These are phyloP conservation scores for Solanum gracilifrons DNA, from an alignment of 257 asterid genomes.

Conservation along the genomic window DNA sequence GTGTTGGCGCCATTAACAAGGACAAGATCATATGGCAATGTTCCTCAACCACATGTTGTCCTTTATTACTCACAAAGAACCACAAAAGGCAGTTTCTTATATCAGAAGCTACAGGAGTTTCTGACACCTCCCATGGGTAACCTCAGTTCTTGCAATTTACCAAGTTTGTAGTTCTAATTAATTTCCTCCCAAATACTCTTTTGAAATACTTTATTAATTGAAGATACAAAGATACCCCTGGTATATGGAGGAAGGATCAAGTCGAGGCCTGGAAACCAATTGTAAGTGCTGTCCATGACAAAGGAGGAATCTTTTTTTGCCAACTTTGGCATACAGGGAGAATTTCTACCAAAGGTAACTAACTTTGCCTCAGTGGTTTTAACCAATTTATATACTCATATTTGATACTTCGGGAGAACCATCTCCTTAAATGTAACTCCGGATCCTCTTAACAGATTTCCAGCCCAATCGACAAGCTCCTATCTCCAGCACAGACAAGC, in stretches of 20 bases:
- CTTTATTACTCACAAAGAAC: not conserved
- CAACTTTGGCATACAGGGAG: not conserved
- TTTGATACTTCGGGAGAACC: not conserved
- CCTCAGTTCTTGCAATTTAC: not conserved
- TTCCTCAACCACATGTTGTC: slow-evolving; percentile 24
- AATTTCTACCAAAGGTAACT: not conserved
- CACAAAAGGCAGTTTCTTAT: not conserved
- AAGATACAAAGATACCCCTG: not conserved
- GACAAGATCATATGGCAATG: slow-evolving; percentile 35
- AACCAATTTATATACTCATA: not conserved
- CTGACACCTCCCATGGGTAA: not conserved
- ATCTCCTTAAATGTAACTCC: not conserved
- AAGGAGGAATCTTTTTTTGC: not conserved
- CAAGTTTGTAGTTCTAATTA: not conserved
- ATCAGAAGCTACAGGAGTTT: not conserved
- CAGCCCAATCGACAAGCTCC: not conserved
- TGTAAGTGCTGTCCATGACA: not conserved
- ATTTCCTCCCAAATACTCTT: not conserved
- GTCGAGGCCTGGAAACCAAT: not conserved
- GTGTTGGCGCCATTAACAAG: slow-evolving; percentile 66
- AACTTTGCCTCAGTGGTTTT: not conserved
- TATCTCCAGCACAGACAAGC: not conserved
- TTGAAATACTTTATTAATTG: not conserved
- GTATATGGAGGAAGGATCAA: not conserved
- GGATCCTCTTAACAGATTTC: not conserved